These are phyloP conservation scores for Isochrysis galbana DNA, from an alignment of 78 protist species.

Conservation along the genomic window DNA sequence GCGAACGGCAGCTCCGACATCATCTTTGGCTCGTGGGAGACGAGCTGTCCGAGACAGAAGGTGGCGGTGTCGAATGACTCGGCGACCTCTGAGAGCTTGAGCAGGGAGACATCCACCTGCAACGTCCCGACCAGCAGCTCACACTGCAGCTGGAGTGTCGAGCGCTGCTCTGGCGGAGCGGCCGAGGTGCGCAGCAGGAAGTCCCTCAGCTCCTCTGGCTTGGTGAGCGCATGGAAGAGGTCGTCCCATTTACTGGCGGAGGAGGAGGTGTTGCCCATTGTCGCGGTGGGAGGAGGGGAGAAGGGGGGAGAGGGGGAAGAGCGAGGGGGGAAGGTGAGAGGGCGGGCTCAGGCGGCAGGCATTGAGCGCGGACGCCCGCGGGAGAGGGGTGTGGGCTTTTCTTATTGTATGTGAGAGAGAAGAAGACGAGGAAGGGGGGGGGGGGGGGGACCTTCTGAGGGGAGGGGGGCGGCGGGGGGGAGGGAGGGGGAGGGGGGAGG, in stretches of 20 bases:
- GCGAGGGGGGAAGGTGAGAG: no score
- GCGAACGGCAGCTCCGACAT: constrained; percentile 36
- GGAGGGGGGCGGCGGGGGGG: no score
- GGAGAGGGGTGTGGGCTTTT: no score
- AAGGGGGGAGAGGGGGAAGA: no score
- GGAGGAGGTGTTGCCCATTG: not conserved
- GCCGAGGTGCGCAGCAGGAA: not conserved
- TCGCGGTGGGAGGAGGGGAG: no score
- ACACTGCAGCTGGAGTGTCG: not conserved
- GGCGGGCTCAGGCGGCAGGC: no score
- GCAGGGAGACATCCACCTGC: not conserved
- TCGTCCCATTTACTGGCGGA: not conserved
- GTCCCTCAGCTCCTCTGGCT: not conserved
- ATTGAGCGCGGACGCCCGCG: no score
- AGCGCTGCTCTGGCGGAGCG: not conserved
- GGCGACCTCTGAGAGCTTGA: not conserved
- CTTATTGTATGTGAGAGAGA: no score
- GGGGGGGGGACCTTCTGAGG: no score
- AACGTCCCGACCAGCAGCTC: not conserved
- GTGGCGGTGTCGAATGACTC: constrained; percentile 30
- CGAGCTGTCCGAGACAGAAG: constrained; percentile 41
- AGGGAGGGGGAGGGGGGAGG: no score
- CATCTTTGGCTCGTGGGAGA: constrained; percentile 38
- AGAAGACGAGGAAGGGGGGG: no score
- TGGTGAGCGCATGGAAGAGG: not conserved